These are phyloP conservation scores for Auriscalpium vulgare DNA, from an alignment of 768 basidiomycete species.

Conservation along the genomic window DNA sequence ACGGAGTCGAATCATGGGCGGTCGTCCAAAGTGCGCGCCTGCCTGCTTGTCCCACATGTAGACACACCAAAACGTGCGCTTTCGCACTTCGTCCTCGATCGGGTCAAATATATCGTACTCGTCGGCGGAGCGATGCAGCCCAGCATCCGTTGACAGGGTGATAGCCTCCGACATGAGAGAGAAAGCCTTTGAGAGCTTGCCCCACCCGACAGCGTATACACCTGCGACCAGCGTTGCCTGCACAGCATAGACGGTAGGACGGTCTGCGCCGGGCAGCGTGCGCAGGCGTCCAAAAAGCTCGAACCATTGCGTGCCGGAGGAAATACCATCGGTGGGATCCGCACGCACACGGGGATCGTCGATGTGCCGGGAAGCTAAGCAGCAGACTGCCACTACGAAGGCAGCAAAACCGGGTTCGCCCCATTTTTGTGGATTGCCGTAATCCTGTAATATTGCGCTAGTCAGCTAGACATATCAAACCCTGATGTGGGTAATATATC, in stretches of 20 bases:
- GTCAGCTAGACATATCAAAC: too few species aligned
- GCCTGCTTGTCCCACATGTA: constrained; percentile 97
- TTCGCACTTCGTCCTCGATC: constrained; percentile 85
- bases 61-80: constrained; percentile 94
- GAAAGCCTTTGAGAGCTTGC: constrained; percentile 81
- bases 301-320: constrained; percentile 87
- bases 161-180: constrained; percentile 80
- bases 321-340: constrained; percentile 74
- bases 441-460: constrained; percentile 47
- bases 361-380: constrained; percentile 84
- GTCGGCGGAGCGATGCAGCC: constrained; percentile 81
- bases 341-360: constrained; percentile 87
- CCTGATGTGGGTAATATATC: background rate
- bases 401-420: constrained; percentile 91
- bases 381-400: constrained; percentile 90
- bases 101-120: constrained; percentile 83
- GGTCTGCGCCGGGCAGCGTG: constrained; percentile 82
- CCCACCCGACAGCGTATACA: constrained; percentile 86
- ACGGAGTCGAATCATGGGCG: constrained; percentile 75
- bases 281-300: constrained; percentile 81
- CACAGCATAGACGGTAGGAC: constrained; percentile 86
- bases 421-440: constrained; percentile 92
- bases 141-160: constrained; percentile 83
- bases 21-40: constrained; percentile 81
- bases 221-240: constrained; percentile 90